Conservation (phyloP, 768 basidiomycete species). For the Dioszegia hungarica region DNA sequence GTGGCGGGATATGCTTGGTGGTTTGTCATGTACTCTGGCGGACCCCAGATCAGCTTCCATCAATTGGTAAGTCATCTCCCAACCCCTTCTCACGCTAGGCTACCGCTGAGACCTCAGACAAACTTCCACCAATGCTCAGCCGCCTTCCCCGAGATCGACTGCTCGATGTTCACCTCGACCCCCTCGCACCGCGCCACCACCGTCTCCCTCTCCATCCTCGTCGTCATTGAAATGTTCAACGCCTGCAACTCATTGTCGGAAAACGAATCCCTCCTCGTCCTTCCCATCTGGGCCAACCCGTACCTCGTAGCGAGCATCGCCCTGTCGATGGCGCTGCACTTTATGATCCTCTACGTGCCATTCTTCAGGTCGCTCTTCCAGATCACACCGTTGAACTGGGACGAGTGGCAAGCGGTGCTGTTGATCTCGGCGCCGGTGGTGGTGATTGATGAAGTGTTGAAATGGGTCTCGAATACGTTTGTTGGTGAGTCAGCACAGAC, state of each 20-base stretch:
- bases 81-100: not conserved
- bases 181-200: constrained; percentile 86
- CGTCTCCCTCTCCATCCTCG: constrained; percentile 91
- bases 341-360: constrained; percentile 93
- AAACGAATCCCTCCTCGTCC: constrained; percentile 81
- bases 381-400: constrained; percentile 88
- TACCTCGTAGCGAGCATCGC: constrained; percentile 85
- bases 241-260: constrained; percentile 82
- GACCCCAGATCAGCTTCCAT: constrained; percentile 88
- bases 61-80: constrained; percentile 67
- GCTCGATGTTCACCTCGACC: constrained; percentile 87
- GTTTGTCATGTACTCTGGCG: constrained; percentile 86
- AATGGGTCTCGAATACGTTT: constrained; percentile 54
- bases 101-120: constrained; percentile 56
- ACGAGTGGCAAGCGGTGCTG: constrained; percentile 91
- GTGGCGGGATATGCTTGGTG: constrained; percentile 99
- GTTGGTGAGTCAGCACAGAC: constrained; percentile 14
- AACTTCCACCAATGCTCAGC: constrained; percentile 88
- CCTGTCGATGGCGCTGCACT: constrained; percentile 86
- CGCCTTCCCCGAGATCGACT: constrained; percentile 81
- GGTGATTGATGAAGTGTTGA: constrained; percentile 82
- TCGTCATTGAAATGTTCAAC: constrained; percentile 56
- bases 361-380: constrained; percentile 89
- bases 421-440: constrained; percentile 82
- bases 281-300: constrained; percentile 92